phyloP scores from a whole-genome alignment of 129 eudicot species.

The Smallanthus sonchifolius region DNA sequence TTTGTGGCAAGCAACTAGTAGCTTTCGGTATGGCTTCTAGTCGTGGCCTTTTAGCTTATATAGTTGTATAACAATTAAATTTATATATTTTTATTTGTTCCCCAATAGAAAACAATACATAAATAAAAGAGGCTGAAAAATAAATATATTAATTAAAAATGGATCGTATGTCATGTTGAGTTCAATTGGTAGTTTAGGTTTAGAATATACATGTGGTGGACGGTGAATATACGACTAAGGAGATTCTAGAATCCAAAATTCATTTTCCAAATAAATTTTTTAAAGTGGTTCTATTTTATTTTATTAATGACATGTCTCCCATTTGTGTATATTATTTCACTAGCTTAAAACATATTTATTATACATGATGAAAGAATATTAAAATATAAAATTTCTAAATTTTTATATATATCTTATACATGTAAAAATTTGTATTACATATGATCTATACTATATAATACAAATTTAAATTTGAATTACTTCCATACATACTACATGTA shows the following conservation, averaged over 20 bases:
- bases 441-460: too few species aligned
- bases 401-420: too few species aligned
- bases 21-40: background rate
- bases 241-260: conserved; percentile 11
- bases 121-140: background rate
- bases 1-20: background rate
- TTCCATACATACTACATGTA: too few species aligned
- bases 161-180: background rate
- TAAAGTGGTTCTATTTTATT: background rate
- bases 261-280: background rate
- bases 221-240: background rate
- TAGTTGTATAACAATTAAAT: background rate
- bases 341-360: too few species aligned
- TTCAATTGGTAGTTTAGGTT: conserved; percentile 1
- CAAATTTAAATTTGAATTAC: too few species aligned
- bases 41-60: background rate
- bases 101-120: background rate
- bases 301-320: background rate
- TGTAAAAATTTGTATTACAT: too few species aligned
- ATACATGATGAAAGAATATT: too few species aligned
- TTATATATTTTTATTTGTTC: background rate
- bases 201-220: background rate
- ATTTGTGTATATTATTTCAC: too few species aligned
- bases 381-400: too few species aligned
- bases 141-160: conserved; percentile 3